Evolutionary conservation across 202 grass and related monocot species (phyloP).

Genomic region (Sporobolus alterniflorus): DNA sequence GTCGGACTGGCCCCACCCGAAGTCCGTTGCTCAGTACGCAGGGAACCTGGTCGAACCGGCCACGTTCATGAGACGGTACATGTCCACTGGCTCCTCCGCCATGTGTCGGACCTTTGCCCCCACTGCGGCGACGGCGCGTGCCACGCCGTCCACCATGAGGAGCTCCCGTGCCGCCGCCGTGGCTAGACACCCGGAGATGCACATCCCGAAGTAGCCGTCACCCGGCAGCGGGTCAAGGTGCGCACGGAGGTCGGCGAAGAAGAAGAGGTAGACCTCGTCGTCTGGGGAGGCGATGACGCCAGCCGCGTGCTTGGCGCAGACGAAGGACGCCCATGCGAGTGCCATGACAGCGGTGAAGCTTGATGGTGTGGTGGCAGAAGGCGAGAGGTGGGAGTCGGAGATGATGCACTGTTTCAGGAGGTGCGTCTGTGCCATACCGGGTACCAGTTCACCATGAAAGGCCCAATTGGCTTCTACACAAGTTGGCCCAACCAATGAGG

Average conservation of each 20-base stretch:
- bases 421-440: no score
- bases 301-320: conserved; percentile 10
- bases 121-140: not conserved
- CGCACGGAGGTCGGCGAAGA: conserved; percentile 50
- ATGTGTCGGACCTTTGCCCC: conserved; percentile 3
- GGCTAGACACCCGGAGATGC: conserved; percentile 40
- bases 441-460: no score
- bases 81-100: no score
- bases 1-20: conserved; percentile 40
- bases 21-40: conserved; percentile 43
- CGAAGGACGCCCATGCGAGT: conserved; percentile 40
- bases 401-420: conserved; percentile 33
- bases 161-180: conserved; percentile 23
- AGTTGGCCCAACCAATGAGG: no score
- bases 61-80: conserved; percentile 1
- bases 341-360: conserved; percentile 37
- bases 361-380: not conserved
- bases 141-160: not conserved
- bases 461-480: no score
- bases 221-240: conserved; percentile 44
- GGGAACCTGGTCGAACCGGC: conserved; percentile 33
- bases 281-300: not conserved
- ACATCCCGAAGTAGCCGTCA: conserved; percentile 44
- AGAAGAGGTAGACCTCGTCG: conserved; percentile 51
- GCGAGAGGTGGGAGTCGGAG: not conserved